Base-by-base conservation (phyloP, 1,139 yeast genomes). In the Diutina mesorugosa region DNA sequence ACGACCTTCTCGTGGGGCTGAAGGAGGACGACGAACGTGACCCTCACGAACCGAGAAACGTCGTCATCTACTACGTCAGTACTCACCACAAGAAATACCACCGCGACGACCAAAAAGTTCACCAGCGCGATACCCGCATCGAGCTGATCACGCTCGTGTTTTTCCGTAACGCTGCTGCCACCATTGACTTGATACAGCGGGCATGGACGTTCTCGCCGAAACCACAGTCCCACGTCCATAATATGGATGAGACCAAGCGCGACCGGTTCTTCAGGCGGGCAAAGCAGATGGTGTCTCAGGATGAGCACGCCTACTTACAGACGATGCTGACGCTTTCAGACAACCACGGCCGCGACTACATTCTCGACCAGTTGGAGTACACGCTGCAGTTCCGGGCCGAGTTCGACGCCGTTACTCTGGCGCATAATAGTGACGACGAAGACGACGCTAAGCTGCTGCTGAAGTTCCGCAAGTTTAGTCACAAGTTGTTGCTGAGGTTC, bases 1-100 rank as follows among this genome's bases (percentile, higher is more conserved):
- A 58, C 45, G 55, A 38, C 50, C 58, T 61, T 26, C 21, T 55
- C 26, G 48, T 26, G 5, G 18, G 29, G 14, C 38, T 14, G 21
- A 28, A 14, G 10, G 32, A 51, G 2, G 54, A 9, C 51, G 9
- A n/a, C 18, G 52, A 12, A 4, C 41, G 41, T 12, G 48, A 41
- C 16, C 55, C 55, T 9, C 26, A 28, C 9, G 55, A 45, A 35
- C 48, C 53, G 2, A 6, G 21, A 4, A 50, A 50, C 26, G 32
- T 50, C 7, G 21, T 50, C n/a, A 16, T 50, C 14, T 38, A 50
- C 18, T 50, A 50, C 29, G 45, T 50, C 7, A 8, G 41, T 9
- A 50, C 53, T 32, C 41, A 50, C 32, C 41, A 18, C n/a, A n/a
- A 50, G 26, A 45, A 32, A 35, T 26, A 28, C 38, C 51, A 47